phyloP scores from a whole-genome alignment of 2,329 filamentous ascomycete species.

The Colletotrichum sp. region DNA sequence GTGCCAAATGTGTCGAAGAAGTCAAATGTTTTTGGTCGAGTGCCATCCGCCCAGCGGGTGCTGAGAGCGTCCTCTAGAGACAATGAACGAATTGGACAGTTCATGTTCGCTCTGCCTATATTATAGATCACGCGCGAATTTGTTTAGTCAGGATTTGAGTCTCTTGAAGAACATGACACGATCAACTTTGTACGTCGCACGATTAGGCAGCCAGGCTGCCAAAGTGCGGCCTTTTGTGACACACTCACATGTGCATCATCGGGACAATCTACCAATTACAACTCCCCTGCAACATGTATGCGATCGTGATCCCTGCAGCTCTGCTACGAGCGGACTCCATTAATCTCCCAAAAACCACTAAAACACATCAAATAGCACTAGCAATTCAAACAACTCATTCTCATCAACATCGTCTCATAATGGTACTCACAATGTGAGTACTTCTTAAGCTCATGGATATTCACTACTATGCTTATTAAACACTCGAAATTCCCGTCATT shows the following conservation, averaged over 20 bases:
- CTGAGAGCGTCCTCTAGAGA: background rate
- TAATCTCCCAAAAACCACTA: background rate
- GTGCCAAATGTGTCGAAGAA: background rate
- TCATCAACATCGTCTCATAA: background rate
- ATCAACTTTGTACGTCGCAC: background rate
- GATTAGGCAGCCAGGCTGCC: background rate
- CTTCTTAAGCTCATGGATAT: fast-evolving
- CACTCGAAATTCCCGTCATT: fast-evolving
- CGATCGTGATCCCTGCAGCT: fast-evolving
- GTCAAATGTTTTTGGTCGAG: background rate
- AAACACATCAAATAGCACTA: fast-evolving
- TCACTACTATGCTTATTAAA: fast-evolving
- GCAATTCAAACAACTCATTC: fast-evolving
- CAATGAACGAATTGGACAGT: fast-evolving
- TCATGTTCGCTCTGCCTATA: background rate
- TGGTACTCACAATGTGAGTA: fast-evolving
- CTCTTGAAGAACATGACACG: fast-evolving
- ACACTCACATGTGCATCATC: background rate
- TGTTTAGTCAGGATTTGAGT: background rate
- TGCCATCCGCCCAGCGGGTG: too few relatives aligned
- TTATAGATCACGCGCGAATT: too few relatives aligned
- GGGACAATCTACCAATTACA: background rate
- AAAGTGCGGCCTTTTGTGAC: background rate
- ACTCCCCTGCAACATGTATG: fast-evolving
- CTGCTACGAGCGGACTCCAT: background rate